Evolutionary conservation across 2,329 filamentous ascomycete genomes (phyloP), one percentile per base, ranked within the genome.

Genomic region (Colletotrichum euphorbiae): DNA sequence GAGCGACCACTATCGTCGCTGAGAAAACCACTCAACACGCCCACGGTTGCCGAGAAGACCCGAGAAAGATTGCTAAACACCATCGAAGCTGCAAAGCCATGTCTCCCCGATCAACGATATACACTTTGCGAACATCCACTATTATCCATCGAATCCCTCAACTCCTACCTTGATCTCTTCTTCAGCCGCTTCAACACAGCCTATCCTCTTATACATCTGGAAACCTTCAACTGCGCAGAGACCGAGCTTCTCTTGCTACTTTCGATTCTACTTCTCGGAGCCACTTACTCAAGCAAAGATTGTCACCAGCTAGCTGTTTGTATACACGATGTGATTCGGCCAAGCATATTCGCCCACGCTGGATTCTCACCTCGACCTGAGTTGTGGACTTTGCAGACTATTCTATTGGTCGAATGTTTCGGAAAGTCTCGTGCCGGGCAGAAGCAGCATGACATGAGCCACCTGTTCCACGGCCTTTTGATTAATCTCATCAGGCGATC

Each of bases 351-450:
- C 60, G 83, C 83, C 11, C 85, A 88, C 72, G 77, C 80, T 1
- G 83, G 82, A 0, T 90, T 90, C 73, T 87, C 82, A 1, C 80
- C 87, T 0, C 82, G 84, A n/a, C 87, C 88, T 0, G 82, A 87
- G 21, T 77, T 90, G 0, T 90, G 87, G 88, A 83, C 88, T 0
- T 71, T 90, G 0, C 87, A 90, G 68, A 86, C 86, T 0, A 88
- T 90, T 38, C 75, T 90, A 8, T 76, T 90, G 0, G 87, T 90
- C 0, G 88, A 90, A 70, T 90, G 88, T 70, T 90, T 90, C 62
- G 88, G 88, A 3, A 90, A 90, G 73, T 88, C 85, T 42, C 79
- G 87, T 62, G 87, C 87, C 0, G 88, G 88, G 0, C 87, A 88
- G 69, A 87, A 87, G 55, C 87, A 90, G 71, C 86, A 89, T 67